Evolutionary conservation across 148 eudicot species (phyloP), one percentile per base, ranked within the genome.

Genomic region (Rhododendron griersonianum): DNA sequence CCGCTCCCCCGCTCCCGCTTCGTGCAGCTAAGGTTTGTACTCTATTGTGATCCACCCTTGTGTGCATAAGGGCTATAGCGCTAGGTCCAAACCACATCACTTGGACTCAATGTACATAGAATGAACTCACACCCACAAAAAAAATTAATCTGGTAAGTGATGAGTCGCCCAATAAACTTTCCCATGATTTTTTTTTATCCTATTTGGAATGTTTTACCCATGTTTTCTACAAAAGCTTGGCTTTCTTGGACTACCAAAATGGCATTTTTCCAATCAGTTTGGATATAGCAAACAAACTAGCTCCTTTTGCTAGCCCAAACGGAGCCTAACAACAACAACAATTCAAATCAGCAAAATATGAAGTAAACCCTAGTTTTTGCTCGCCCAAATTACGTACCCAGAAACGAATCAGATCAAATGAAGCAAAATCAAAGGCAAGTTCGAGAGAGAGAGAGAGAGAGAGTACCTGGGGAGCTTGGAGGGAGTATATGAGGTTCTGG

Each of bases 401-500:
- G 10, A 67, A 30, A 16, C 30, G 25, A 30, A 63, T 23, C 45
- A 15, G 33, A 23, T 23, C 14, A 67, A 71, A 51, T 21, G 44
- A 81, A 48, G 44, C 44, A 7, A 39, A 39, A 39, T 39, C 44
- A 41, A 41, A 48, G 33, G 28, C 55, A 79, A 23, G 57, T 9
- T 41, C 44, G 44, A 15, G 47, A 25, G 45, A 15, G 35, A 3
- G 59, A 33, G 35, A 47, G 41, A 7, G 59, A 47, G 55, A 51
- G 41, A 81, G 48, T 82, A 82, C 88, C 85, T 86, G 81, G 11
- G 88, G 73, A 39, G 88, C 51, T 78, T 82, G 81, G 59, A 86
- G 44, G 44, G 59, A 23, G 11, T 85, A 82, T 15, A 86, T 48
- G 28, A 86, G 88, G 57, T 75, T 48, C 33, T 19, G 80, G 45